Evolutionary conservation across 257 asterid species (phyloP).

Genomic region (Catharanthus roseus): DNA sequence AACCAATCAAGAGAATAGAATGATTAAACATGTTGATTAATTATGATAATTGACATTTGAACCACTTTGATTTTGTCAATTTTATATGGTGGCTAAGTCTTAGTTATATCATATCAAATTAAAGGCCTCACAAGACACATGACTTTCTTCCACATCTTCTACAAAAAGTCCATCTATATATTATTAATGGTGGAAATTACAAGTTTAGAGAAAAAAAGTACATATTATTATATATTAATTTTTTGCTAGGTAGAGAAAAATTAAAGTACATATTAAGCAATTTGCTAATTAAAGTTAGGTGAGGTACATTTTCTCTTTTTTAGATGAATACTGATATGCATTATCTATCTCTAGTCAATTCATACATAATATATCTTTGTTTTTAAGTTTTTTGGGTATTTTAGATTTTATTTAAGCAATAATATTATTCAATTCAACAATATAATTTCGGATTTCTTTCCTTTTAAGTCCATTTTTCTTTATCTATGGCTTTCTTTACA

Average conservation of each 20-base stretch:
- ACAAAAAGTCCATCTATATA: background rate
- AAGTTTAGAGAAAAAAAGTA: background rate
- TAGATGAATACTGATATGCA: too few relatives aligned
- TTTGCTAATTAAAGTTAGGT: background rate
- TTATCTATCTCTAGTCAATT: too few relatives aligned
- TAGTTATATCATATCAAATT: background rate
- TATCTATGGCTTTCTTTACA: too few relatives aligned
- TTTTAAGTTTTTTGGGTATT: too few relatives aligned
- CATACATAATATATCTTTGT: too few relatives aligned
- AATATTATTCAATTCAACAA: too few relatives aligned
- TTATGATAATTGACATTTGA: constrained; percentile 5
- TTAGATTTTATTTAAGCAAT: too few relatives aligned
- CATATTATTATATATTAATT: too few relatives aligned
- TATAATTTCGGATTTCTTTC: too few relatives aligned
- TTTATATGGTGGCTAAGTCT: background rate
- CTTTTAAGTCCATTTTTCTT: too few relatives aligned
- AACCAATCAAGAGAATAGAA: background rate
- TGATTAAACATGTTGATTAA: background rate
- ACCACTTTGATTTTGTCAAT: background rate
- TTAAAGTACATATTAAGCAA: background rate
- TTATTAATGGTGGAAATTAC: background rate
- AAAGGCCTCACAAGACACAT: background rate
- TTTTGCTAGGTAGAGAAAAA: too few relatives aligned
- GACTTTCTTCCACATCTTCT: background rate
- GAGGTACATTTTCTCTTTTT: background rate